phyloP scores from a whole-genome alignment of 495 filamentous ascomycete genomes.

The Penicillium macrosclerotiorum region DNA sequence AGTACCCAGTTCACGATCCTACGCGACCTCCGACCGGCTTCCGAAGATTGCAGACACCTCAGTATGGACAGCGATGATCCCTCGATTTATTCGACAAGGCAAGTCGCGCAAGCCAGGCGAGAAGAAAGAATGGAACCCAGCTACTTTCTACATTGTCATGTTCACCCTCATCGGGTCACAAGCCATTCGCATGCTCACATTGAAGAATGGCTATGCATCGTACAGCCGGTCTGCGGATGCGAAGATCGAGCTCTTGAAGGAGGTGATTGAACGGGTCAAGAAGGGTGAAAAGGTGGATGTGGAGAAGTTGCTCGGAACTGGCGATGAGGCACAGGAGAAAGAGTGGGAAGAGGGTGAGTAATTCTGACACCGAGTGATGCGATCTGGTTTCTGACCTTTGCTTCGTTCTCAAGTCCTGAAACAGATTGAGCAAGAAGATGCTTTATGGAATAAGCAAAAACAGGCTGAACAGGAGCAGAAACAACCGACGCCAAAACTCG shows the following conservation, averaged over 20 bases:
- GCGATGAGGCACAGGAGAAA: conserved; percentile 68
- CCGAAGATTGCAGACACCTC: conserved; percentile 62
- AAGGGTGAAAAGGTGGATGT: conserved; percentile 90
- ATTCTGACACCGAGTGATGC: neutral
- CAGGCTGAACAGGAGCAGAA: conserved; percentile 13
- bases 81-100: conserved; percentile 44
- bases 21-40: conserved; percentile 36
- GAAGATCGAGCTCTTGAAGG: conserved; percentile 71
- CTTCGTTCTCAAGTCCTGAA: conserved; percentile 56
- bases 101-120: conserved; percentile 36
- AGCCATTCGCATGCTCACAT: conserved; percentile 82
- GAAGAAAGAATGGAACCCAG: conserved; percentile 84
- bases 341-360: conserved; percentile 82
- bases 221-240: conserved; percentile 75
- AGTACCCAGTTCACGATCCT: conserved; percentile 18
- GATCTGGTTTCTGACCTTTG: conserved; percentile 12
- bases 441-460: conserved; percentile 50
- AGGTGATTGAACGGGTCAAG: conserved; percentile 80
- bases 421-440: conserved; percentile 79
- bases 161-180: conserved; percentile 91
- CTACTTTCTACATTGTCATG: conserved; percentile 88
- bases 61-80: conserved; percentile 70
- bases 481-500: conserved; percentile 4
- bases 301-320: conserved; percentile 75
- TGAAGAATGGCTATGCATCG: conserved; percentile 70